Conservation (phyloP, 2,329 filamentous ascomycete genomes). For the Catunica adiposa region DNA sequence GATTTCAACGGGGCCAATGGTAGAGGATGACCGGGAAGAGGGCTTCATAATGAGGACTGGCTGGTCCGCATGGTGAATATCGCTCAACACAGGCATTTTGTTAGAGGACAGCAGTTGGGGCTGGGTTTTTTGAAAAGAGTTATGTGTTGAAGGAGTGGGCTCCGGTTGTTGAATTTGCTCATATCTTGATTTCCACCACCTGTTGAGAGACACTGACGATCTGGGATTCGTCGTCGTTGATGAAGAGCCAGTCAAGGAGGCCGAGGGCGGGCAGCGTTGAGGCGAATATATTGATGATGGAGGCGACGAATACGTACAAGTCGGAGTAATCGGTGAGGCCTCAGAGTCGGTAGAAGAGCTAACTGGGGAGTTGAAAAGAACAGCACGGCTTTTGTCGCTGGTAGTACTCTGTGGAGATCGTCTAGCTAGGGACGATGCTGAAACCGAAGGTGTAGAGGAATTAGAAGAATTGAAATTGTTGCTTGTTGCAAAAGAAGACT, state of each 20-base stretch:
- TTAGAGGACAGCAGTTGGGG: not conserved
- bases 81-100: slow-evolving; percentile 4
- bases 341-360: not conserved
- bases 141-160: slow-evolving; percentile 3
- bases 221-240: slow-evolving; percentile 2
- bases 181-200: slow-evolving; percentile 14
- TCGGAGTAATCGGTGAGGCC: not conserved
- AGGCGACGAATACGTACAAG: slow-evolving; percentile 3
- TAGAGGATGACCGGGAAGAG: slow-evolving; percentile 12
- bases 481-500: not conserved
- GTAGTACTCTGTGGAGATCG: not conserved
- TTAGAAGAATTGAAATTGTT: not conserved
- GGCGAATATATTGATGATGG: slow-evolving; percentile 3
- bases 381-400: not conserved
- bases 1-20: slow-evolving; percentile 39
- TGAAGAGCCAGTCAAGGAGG: slow-evolving; percentile 11
- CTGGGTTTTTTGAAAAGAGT: not conserved
- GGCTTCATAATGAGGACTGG: slow-evolving; percentile 9
- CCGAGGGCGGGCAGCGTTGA: slow-evolving; percentile 2
- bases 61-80: slow-evolving; percentile 3
- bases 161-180: slow-evolving; percentile 14
- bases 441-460: not conserved
- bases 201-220: slow-evolving; percentile 7
- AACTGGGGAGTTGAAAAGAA: not conserved
- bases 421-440: slow-evolving; percentile 2